Percentiles rank a stretch among this genome's conserved stretches.
Conservation (phyloP, 2,329 filamentous ascomycete genomes). For the Dothideomycetes sp. region DNA sequence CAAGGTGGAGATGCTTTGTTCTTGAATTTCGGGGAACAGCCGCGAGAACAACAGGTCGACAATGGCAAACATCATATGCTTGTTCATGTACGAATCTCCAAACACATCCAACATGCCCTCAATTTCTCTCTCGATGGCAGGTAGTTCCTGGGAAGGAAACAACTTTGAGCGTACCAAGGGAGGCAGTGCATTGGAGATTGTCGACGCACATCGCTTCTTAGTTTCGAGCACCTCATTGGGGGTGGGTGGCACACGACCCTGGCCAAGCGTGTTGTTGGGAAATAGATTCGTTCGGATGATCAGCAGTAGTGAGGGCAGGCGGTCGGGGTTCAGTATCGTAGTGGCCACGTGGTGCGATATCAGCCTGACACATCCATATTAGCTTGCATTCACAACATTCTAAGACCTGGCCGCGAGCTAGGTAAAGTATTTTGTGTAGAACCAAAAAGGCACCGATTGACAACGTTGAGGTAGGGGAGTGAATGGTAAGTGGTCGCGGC, state of each 20-base stretch:
- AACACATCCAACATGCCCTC: slow-evolving; percentile 59
- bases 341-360: slow-evolving; percentile 33
- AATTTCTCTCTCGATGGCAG: slow-evolving; percentile 36
- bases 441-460: too few relatives aligned
- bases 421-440: too few relatives aligned
- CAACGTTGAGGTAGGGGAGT: too few relatives aligned
- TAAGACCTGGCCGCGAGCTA: too few relatives aligned
- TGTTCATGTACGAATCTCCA: slow-evolving; percentile 79
- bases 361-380: slow-evolving; percentile 23
- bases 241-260: slow-evolving; percentile 47
- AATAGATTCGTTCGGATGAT: slow-evolving; percentile 70
- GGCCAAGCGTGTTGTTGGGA: slow-evolving; percentile 68
- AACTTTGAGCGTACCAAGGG: slow-evolving; percentile 31
- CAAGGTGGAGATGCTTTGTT: not conserved
- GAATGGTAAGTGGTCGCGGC: too few relatives aligned
- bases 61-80: slow-evolving; percentile 74
- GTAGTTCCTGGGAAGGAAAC: slow-evolving; percentile 24
- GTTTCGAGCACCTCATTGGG: slow-evolving; percentile 51
- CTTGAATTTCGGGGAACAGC: slow-evolving; percentile 67
- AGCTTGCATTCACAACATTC: too few relatives aligned
- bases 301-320: slow-evolving; percentile 43
- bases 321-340: slow-evolving; percentile 30
- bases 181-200: slow-evolving; percentile 39
- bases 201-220: slow-evolving; percentile 54
- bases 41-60: slow-evolving; percentile 74